phyloP scores from a whole-genome alignment of 352 stramenopile genomes.

The Pythium monospermum region DNA sequence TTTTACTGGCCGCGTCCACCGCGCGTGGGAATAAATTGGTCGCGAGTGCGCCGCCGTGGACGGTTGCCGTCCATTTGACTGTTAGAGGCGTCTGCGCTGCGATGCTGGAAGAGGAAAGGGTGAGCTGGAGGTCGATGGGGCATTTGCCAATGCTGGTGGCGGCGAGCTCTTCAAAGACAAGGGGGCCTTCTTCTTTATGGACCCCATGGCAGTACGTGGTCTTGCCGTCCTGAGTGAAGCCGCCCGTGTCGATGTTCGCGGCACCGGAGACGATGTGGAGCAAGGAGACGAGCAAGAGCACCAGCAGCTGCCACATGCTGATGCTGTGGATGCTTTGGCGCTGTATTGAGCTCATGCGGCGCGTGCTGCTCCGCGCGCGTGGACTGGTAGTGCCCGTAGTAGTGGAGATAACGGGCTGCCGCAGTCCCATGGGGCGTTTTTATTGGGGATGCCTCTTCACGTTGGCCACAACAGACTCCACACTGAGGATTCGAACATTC shows the following conservation, averaged over 20 bases:
- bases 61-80: slow-evolving; percentile 37
- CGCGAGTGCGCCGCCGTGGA: slow-evolving; percentile 20
- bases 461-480: no score
- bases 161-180: slow-evolving; percentile 41
- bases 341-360: no score
- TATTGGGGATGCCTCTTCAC: no score
- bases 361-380: no score
- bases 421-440: no score
- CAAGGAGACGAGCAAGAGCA: background rate
- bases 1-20: slow-evolving; percentile 34
- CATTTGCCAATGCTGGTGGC: slow-evolving; percentile 47
- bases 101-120: slow-evolving; percentile 26
- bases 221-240: slow-evolving; percentile 16
- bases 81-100: slow-evolving; percentile 33
- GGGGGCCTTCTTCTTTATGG: slow-evolving; percentile 22
- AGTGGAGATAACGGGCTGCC: no score
- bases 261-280: background rate
- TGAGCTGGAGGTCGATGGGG: slow-evolving; percentile 47
- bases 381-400: no score
- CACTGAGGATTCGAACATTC: no score
- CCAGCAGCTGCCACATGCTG: slow-evolving; percentile 1
- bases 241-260: slow-evolving; percentile 10
- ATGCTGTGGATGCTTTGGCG: no score
- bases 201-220: slow-evolving; percentile 75
- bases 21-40: slow-evolving; percentile 54